Percentiles rank a stretch among this genome's conserved stretches.
phyloP scores from a whole-genome alignment of 495 filamentous ascomycete genomes.

The Amphirosellinia nigrospora region DNA sequence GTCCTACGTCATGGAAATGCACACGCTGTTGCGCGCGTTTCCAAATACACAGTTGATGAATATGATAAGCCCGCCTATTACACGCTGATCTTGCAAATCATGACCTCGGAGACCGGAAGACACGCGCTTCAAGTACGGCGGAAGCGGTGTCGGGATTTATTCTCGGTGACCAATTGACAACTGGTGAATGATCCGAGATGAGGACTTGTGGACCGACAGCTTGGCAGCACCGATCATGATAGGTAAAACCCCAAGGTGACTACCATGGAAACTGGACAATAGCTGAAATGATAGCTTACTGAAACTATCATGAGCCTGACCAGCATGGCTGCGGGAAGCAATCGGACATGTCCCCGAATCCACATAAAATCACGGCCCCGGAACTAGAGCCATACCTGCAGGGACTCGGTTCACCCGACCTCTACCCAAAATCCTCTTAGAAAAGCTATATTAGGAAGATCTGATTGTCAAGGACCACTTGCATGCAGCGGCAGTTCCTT shows the following conservation, averaged over 20 bases:
- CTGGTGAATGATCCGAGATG: background rate
- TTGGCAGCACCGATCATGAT: conserved; percentile 14
- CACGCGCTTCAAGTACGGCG: conserved; percentile 3
- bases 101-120: conserved; percentile 8
- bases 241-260: conserved; percentile 6
- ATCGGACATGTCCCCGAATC: conserved; percentile 7
- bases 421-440: background rate
- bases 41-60: background rate
- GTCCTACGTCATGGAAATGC: background rate
- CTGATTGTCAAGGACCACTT: conserved; percentile 13
- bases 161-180: conserved; percentile 1
- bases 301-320: background rate
- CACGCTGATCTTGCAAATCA: conserved; percentile 18
- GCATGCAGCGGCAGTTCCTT: background rate
- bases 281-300: background rate
- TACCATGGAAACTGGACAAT: background rate
- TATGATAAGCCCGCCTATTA: background rate
- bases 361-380: background rate
- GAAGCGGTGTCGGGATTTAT: background rate
- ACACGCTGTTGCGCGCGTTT: conserved; percentile 4
- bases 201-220: conserved; percentile 6
- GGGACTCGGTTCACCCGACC: background rate
- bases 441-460: conserved; percentile 12
- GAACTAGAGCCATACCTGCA: background rate
- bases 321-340: conserved; percentile 13